Conservation (phyloP, 148 eudicot species). For the Rhododendron griersonianum region DNA sequence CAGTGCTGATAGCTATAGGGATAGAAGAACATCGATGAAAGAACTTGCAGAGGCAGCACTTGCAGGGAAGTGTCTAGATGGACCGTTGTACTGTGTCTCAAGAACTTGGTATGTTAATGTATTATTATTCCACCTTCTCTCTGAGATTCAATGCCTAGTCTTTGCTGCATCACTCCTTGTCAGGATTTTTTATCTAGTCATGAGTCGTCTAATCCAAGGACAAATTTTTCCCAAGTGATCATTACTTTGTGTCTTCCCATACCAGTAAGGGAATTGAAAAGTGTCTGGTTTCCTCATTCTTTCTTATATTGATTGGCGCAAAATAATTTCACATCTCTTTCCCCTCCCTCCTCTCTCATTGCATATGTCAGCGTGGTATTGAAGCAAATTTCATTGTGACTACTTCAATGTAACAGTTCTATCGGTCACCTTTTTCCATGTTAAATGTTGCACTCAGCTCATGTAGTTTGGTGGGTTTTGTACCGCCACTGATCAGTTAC, state of each 20-base stretch:
- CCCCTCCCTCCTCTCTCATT: not conserved
- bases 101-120: slow-evolving; percentile 63
- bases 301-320: not conserved
- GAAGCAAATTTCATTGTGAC: not conserved
- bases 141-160: not conserved
- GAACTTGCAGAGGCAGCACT: slow-evolving; percentile 88
- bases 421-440: not conserved
- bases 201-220: not conserved
- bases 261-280: not conserved
- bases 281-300: not conserved
- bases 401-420: not conserved
- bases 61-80: slow-evolving; percentile 64
- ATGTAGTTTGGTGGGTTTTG: not conserved
- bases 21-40: slow-evolving; percentile 64
- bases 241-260: not conserved
- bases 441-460: not conserved
- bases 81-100: slow-evolving; percentile 64
- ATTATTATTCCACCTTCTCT: not conserved
- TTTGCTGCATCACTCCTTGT: slow-evolving; percentile 1
- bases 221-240: not conserved
- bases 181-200: not conserved
- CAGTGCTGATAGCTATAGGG: slow-evolving; percentile 81
- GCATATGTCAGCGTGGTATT: not conserved
- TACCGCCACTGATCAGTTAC: slow-evolving; percentile 2
- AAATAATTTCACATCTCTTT: not conserved